These are phyloP conservation scores for Murraya paniculata DNA, from an alignment of 345 rosid species.

Conservation along the genomic window DNA sequence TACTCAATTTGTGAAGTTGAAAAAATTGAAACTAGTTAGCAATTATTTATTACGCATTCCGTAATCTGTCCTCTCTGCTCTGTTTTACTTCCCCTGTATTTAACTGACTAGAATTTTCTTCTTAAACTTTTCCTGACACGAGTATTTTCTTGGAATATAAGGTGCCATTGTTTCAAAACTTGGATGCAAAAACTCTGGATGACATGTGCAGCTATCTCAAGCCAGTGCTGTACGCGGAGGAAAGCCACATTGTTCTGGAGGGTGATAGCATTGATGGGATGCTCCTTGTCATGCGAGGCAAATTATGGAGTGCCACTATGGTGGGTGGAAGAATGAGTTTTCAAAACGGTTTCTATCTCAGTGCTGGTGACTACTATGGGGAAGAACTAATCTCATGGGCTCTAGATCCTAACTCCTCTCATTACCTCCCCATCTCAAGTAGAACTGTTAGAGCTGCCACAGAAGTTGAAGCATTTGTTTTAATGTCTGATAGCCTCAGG, in stretches of 20 bases:
- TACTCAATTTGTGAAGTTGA: background rate
- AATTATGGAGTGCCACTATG: slow-evolving; percentile 63
- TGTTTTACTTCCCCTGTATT: background rate
- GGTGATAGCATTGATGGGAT: slow-evolving; percentile 92
- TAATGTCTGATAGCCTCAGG: slow-evolving; percentile 75
- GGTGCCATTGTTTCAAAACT: slow-evolving; percentile 86
- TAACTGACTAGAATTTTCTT: background rate
- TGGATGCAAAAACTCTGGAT: slow-evolving; percentile 81
- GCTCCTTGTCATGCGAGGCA: slow-evolving; percentile 94
- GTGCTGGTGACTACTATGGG: slow-evolving; percentile 88
- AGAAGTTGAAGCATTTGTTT: slow-evolving; percentile 91
- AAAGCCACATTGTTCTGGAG: slow-evolving; percentile 75
- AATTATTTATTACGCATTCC: background rate
- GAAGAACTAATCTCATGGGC: slow-evolving; percentile 97
- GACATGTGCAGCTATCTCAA: slow-evolving; percentile 83
- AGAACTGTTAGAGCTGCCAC: slow-evolving; percentile 64
- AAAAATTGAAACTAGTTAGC: too few species aligned
- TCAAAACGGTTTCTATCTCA: slow-evolving; percentile 64
- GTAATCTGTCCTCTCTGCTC: too few species aligned
- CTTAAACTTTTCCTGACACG: background rate
- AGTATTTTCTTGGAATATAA: slow-evolving; percentile 16
- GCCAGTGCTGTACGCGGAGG: slow-evolving; percentile 80
- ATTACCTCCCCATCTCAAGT: slow-evolving; percentile 80
- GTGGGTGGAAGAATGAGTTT: slow-evolving; percentile 85
- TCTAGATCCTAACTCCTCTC: slow-evolving; percentile 72